These are phyloP conservation scores for Pythium volutum DNA, from an alignment of 352 stramenopile species.

Conservation along the genomic window DNA sequence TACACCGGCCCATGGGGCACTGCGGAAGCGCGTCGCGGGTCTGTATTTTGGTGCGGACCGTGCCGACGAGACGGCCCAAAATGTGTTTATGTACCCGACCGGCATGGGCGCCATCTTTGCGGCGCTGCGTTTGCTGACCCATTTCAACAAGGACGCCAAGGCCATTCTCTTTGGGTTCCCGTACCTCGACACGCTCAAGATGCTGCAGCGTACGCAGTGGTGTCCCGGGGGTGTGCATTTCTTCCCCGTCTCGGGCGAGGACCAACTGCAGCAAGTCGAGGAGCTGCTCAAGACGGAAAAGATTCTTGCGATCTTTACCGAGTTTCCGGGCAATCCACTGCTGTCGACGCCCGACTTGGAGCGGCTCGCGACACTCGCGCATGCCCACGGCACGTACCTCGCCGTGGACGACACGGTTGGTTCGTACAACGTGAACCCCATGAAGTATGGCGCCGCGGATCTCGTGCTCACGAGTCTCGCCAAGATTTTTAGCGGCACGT, in stretches of 20 bases:
- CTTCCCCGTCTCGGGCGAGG: slow-evolving; percentile 77
- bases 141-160: slow-evolving; percentile 41
- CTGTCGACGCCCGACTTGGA: slow-evolving; percentile 83
- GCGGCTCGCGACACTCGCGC: slow-evolving; percentile 72
- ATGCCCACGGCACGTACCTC: slow-evolving; percentile 84
- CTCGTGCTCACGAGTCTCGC: slow-evolving; percentile 90
- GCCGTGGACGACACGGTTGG: slow-evolving; percentile 91
- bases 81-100: slow-evolving; percentile 82
- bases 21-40: slow-evolving; percentile 51
- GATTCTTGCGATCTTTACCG: slow-evolving; percentile 89
- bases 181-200: slow-evolving; percentile 94
- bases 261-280: slow-evolving; percentile 59
- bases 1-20: slow-evolving; percentile 29
- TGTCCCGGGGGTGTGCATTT: slow-evolving; percentile 86
- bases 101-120: slow-evolving; percentile 90
- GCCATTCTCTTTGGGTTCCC: slow-evolving; percentile 92
- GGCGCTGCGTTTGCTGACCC: slow-evolving; percentile 65
- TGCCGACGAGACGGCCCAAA: slow-evolving; percentile 6
- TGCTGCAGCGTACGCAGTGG: slow-evolving; percentile 86
- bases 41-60: slow-evolving; percentile 41
- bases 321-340: slow-evolving; percentile 93
- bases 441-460: slow-evolving; percentile 75
- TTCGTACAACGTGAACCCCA: slow-evolving; percentile 90
- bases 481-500: slow-evolving; percentile 92
- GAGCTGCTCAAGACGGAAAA: slow-evolving; percentile 63